A percentile compares a stretch with the other conserved stretches of the same genome.
These are phyloP conservation scores for Cyberlindnera nakhonratchasimensis DNA, from an alignment of 805 yeast species.

Conservation along the genomic window DNA sequence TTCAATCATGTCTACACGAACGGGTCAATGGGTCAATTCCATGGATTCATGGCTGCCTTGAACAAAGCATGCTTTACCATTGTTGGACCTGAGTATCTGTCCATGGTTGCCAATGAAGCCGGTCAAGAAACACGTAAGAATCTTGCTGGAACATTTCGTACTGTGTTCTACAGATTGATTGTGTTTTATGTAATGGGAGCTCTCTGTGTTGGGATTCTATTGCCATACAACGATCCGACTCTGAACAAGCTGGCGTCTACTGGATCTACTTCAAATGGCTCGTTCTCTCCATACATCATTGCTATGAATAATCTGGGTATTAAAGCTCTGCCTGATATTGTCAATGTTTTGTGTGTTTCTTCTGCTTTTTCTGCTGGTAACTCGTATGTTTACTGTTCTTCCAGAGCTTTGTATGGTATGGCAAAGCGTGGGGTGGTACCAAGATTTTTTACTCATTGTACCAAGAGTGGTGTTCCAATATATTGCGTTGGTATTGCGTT, in stretches of 20 bases:
- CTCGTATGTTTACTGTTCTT: slow-evolving; percentile 54
- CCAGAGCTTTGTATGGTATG: slow-evolving; percentile 53
- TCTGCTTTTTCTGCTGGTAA: slow-evolving; percentile 56
- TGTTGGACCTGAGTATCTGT: slow-evolving; percentile 81
- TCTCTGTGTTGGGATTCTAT: slow-evolving; percentile 62
- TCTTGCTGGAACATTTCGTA: slow-evolving; percentile 70
- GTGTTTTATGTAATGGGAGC: slow-evolving; percentile 66
- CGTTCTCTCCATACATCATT: slow-evolving; percentile 57
- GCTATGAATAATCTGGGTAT: slow-evolving; percentile 52
- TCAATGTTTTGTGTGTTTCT: slow-evolving; percentile 50
- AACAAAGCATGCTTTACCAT: slow-evolving; percentile 72
- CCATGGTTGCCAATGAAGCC: slow-evolving; percentile 80
- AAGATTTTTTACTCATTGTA: slow-evolving; percentile 53
- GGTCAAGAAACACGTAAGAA: slow-evolving; percentile 66
- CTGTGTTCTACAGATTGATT: slow-evolving; percentile 60
- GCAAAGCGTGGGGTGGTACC: slow-evolving; percentile 61
- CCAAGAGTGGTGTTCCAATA: slow-evolving; percentile 68
- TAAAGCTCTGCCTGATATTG: slow-evolving; percentile 46
- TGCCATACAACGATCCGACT: slow-evolving; percentile 57
- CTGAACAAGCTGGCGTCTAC: slow-evolving; percentile 51
- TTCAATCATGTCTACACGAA: slow-evolving; percentile 51
- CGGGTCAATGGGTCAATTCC: slow-evolving; percentile 59
- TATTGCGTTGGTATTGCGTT: slow-evolving; percentile 55
- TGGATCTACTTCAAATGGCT: slow-evolving; percentile 54
- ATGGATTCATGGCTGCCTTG: slow-evolving; percentile 66